Conservation (phyloP, 2,329 filamentous ascomycete species). For the Colletotrichum australisinense region DNA sequence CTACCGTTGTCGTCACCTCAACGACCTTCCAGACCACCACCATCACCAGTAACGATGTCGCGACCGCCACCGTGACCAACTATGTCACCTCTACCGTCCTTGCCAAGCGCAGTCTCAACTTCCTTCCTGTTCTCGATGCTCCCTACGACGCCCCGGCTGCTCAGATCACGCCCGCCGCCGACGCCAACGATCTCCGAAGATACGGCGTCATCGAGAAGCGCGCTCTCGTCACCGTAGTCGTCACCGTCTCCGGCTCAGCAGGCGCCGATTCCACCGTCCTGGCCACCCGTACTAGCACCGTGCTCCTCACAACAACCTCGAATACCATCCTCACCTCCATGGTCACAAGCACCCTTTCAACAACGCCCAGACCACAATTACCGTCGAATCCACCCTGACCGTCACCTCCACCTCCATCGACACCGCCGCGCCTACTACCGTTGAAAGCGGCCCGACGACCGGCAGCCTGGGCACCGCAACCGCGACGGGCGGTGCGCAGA, state of each 20-base stretch:
- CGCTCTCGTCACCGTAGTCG: constrained; percentile 45
- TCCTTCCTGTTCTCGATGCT: constrained; percentile 42
- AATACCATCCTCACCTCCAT: constrained; percentile 42
- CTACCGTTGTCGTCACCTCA: constrained; percentile 48
- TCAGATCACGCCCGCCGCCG: constrained; percentile 33
- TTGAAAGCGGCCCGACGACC: constrained; percentile 40
- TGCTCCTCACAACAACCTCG: constrained; percentile 44
- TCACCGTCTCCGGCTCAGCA: constrained; percentile 48
- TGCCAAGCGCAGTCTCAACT: constrained; percentile 45
- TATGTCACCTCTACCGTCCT: constrained; percentile 50
- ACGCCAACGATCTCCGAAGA: constrained; percentile 37
- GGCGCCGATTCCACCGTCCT: constrained; percentile 19
- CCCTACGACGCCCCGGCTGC: constrained; percentile 37
- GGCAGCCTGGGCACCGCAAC: constrained; percentile 40
- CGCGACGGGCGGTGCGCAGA: background rate
- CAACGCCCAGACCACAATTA: constrained; percentile 52
- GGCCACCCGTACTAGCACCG: constrained; percentile 26
- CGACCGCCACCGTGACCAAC: constrained; percentile 49
- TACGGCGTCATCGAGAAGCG: constrained; percentile 46
- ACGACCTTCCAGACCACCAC: constrained; percentile 50
- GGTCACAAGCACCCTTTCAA: constrained; percentile 36
- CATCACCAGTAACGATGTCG: constrained; percentile 48
- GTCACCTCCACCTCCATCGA: constrained; percentile 48
- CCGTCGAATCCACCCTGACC: constrained; percentile 49
- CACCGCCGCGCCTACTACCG: constrained; percentile 42